These are phyloP conservation scores for Agastache rugosa DNA, from an alignment of 257 asterid genomes.

Conservation along the genomic window DNA sequence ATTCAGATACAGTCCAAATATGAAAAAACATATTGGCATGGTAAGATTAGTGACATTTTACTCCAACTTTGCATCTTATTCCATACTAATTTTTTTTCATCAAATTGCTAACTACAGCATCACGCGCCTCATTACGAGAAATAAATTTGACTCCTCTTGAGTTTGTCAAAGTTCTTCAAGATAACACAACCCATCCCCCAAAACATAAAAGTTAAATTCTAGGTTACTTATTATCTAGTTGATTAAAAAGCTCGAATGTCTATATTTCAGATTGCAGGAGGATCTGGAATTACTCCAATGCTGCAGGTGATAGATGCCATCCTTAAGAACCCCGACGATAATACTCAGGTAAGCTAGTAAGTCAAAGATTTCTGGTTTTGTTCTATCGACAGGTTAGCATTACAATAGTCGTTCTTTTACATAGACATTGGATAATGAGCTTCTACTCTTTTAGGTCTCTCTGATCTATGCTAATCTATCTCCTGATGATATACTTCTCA, in stretches of 20 bases:
- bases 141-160: conserved; percentile 12
- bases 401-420: background rate
- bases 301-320: conserved; percentile 94
- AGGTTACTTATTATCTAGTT: background rate
- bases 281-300: conserved; percentile 96
- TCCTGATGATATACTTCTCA: conserved; percentile 96
- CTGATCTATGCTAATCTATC: conserved; percentile 90
- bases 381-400: conserved; percentile 5
- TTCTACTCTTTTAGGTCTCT: conserved; percentile 62
- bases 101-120: conserved; percentile 2
- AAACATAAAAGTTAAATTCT: background rate
- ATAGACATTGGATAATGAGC: conserved; percentile 25
- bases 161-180: conserved; percentile 9
- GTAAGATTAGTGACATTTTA: conserved; percentile 51
- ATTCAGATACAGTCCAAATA: conserved; percentile 81
- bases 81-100: background rate
- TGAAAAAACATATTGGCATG: conserved; percentile 99
- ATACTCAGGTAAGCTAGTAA: conserved; percentile 65
- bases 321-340: conserved; percentile 90
- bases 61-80: background rate
- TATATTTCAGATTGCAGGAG: conserved; percentile 84
- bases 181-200: background rate
- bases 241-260: conserved; percentile 30
- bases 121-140: conserved; percentile 1
- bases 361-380: conserved; percentile 21